These are phyloP conservation scores for Eustoma russellianum DNA, from an alignment of 257 asterid species.

Conservation along the genomic window DNA sequence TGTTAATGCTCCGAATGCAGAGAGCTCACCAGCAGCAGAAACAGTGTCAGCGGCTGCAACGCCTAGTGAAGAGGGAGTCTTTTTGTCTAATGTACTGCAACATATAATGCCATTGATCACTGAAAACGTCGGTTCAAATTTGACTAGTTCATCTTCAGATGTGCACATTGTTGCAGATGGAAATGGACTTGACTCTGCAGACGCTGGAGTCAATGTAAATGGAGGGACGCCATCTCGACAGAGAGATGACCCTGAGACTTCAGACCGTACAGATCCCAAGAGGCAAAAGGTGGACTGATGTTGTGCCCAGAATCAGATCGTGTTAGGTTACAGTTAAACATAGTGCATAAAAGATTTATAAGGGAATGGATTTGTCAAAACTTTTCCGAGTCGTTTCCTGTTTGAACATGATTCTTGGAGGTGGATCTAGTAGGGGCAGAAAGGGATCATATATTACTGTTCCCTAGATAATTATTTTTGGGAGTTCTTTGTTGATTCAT, in stretches of 20 bases:
- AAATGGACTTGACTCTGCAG: constrained; percentile 2
- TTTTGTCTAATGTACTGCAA: constrained; percentile 57
- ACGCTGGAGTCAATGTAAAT: constrained; percentile 15
- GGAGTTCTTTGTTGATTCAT: too few relatives aligned
- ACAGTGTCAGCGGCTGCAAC: constrained; percentile 26
- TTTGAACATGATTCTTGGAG: background rate
- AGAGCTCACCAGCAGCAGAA: constrained; percentile 1
- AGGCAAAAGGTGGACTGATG: constrained; percentile 36
- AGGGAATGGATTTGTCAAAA: background rate
- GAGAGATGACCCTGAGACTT: constrained; percentile 18
- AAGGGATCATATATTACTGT: too few relatives aligned
- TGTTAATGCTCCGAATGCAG: constrained; percentile 25
- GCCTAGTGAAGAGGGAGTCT: constrained; percentile 48
- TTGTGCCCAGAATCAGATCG: too few relatives aligned
- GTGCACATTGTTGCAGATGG: constrained; percentile 1
- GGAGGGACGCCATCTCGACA: constrained; percentile 20
- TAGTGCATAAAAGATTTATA: background rate
- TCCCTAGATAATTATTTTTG: background rate
- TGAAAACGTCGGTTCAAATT: constrained; percentile 28
- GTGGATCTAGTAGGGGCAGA: background rate
- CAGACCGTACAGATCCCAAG: constrained; percentile 30
- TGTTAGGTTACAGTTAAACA: too few relatives aligned
- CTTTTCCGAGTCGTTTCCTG: background rate
- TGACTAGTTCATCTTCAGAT: constrained; percentile 13
- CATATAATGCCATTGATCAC: constrained; percentile 71